A percentile compares a stretch with the other conserved stretches of the same genome.
phyloP scores from a whole-genome alignment of 2,329 filamentous ascomycete genomes.

The Harringtonia aguacate region DNA sequence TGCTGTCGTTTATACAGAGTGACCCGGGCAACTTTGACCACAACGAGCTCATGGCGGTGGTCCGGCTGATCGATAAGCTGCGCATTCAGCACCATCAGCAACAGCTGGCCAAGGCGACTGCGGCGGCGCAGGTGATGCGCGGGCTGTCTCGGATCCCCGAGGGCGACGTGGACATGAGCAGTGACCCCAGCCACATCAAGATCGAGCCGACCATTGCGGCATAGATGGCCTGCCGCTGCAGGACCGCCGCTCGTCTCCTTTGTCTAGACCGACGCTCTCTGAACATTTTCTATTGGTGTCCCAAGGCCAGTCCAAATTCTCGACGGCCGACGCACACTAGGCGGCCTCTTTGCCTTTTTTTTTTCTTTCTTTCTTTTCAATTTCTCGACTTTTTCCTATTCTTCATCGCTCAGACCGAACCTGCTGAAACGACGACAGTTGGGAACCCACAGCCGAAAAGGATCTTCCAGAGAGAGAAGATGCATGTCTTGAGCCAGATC shows the following conservation, averaged over 20 bases:
- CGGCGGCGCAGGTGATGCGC: slow-evolving; percentile 26
- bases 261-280: no score
- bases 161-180: slow-evolving; percentile 40
- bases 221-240: slow-evolving; percentile 5
- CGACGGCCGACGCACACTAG: slow-evolving; percentile 4
- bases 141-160: slow-evolving; percentile 46
- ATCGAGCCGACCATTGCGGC: slow-evolving; percentile 23
- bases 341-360: slow-evolving; percentile 11
- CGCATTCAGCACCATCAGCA: slow-evolving; percentile 41
- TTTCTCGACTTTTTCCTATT: neutral
- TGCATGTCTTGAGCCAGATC: no score
- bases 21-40: slow-evolving; percentile 58
- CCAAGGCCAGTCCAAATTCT: no score
- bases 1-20: slow-evolving; percentile 71
- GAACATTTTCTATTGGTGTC: no score
- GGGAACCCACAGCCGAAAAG: no score
- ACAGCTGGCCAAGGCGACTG: slow-evolving; percentile 16
- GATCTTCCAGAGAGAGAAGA: no score
- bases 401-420: no score
- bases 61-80: slow-evolving; percentile 79
- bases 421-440: no score
- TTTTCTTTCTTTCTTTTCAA: neutral
- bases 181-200: slow-evolving; percentile 23
- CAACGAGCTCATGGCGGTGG: slow-evolving; percentile 64
- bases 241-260: no score